phyloP scores from a whole-genome alignment of 163 green algal species.

The Chlamydomonas reinhardtii region DNA sequence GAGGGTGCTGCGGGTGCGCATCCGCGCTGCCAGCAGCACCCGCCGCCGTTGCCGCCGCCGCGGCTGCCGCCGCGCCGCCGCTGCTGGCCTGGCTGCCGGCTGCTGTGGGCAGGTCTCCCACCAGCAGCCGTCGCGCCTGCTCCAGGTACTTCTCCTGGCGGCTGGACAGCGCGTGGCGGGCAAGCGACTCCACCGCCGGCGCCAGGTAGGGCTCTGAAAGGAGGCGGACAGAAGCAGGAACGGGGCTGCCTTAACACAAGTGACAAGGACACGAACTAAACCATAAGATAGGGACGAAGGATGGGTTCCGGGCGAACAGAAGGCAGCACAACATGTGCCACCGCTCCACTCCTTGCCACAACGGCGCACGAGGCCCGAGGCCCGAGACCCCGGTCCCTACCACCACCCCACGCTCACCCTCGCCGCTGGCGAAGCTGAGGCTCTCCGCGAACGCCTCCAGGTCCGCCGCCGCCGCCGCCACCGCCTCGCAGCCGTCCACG shows the following conservation, averaged over 20 bases:
- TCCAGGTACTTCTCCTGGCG: constrained; percentile 50
- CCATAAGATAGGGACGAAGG: no score
- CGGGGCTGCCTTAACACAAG: no score
- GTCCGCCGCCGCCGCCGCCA: constrained; percentile 37
- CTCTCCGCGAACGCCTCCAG: constrained; percentile 45
- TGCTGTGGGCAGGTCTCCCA: not conserved
- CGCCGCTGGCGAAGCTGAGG: constrained; percentile 39
- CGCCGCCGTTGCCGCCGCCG: no score
- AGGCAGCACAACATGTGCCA: no score
- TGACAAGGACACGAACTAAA: no score
- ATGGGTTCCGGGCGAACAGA: no score
- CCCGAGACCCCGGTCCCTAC: no score
- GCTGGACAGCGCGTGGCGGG: constrained; percentile 39
- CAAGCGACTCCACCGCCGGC: constrained; percentile 30
- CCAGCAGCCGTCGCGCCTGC: constrained; percentile 24
- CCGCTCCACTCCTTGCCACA: no score
- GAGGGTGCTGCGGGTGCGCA: not conserved
- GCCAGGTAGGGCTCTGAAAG: constrained; percentile 44
- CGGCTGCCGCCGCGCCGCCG: not conserved
- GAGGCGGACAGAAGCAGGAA: no score
- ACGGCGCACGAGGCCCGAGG: no score
- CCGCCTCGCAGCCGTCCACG: constrained; percentile 36
- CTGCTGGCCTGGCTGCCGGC: no score
- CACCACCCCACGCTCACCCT: not conserved
- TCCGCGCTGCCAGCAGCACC: not conserved